Evolutionary conservation across 768 basidiomycete species (phyloP).

Genomic region (Paxillus involutus): DNA sequence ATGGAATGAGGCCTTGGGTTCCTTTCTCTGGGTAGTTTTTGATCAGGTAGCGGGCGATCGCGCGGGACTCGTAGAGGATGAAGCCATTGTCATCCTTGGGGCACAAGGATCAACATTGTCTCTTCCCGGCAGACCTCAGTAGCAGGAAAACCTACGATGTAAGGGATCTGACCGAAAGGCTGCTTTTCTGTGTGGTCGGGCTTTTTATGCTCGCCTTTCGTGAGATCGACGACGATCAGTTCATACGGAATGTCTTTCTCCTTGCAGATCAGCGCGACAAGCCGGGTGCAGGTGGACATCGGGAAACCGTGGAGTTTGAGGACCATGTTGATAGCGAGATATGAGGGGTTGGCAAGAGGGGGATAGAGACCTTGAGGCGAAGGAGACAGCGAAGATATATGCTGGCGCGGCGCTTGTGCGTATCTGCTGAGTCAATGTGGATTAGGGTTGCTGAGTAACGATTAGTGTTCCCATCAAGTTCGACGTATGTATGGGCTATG

Average conservation of each 20-base stretch:
- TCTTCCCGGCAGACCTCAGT: too few relatives aligned
- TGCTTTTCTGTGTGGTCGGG: slow-evolving; percentile 46
- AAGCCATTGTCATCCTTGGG: slow-evolving; percentile 60
- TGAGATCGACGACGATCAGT: slow-evolving; percentile 42
- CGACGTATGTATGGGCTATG: not conserved
- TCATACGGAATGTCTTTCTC: slow-evolving; percentile 62
- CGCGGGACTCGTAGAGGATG: slow-evolving; percentile 60
- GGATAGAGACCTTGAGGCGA: not conserved
- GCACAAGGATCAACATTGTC: not conserved
- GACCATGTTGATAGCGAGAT: slow-evolving; percentile 26
- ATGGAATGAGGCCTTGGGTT: slow-evolving; percentile 46
- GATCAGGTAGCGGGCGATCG: slow-evolving; percentile 59
- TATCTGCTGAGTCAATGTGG: not conserved
- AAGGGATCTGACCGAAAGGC: slow-evolving; percentile 58
- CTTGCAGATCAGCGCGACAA: slow-evolving; percentile 49
- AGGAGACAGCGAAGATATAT: slow-evolving; percentile 4
- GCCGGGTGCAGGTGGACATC: slow-evolving; percentile 47
- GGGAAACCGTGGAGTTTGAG: slow-evolving; percentile 35
- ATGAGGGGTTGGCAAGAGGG: not conserved
- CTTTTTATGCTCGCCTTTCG: slow-evolving; percentile 45
- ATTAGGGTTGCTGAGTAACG: not conserved
- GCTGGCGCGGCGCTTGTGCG: not conserved
- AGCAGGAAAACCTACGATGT: slow-evolving; percentile 30
- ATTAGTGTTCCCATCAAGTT: too few relatives aligned
- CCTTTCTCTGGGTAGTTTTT: slow-evolving; percentile 54